Base-by-base conservation (phyloP, 495 filamentous ascomycete species). In the Penicillium angulare region DNA sequence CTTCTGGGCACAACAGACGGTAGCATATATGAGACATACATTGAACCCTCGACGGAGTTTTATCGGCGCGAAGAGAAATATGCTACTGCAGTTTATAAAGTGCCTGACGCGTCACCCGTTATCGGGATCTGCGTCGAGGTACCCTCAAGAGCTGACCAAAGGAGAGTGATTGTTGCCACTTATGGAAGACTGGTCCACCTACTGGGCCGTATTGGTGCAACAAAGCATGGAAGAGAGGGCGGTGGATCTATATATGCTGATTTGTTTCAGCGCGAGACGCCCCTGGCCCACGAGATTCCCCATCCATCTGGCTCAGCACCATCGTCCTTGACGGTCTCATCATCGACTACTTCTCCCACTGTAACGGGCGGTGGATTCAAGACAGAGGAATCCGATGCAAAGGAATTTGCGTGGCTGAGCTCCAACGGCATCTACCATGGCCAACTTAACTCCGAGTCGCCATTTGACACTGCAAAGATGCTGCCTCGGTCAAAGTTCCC, bases 11-110 rank as follows among this genome's bases (percentile, higher is more conserved):
- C 92, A 17, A 81, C 86, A 17, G 95, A 98, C 76, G 93, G 95
- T 17, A 92, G 88, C 65, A 78, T 98, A 32, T 97, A 96, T 66
- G 93, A 98, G 66, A 86, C 84, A n/a, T 97, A 88, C 67, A 89
- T 98, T 53, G 93, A 98, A 68, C 89, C 89, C 5, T 85, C 89
- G 16, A 89, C 84, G 38, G 92, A 97, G 65, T 97, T 96, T 69
- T 96, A 95, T 67, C 80, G 89, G 45, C 86, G 90, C 62, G 92
- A 97, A 71, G 95, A 97, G 71, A 90, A 87, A 67, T 97, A 95
- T 66, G 69, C 93, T 32, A 89, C 89, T 66, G 71, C 71, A 6
- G 79, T 98, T 49, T 90, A 90, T 63, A 91, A 87, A 60, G 71
- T 86, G 10, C 79, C 81, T 3, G 92, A 95, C 59, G 87, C 84